Conservation (phyloP, 2,329 filamentous ascomycete genomes). For the Falciphora oryzae region DNA sequence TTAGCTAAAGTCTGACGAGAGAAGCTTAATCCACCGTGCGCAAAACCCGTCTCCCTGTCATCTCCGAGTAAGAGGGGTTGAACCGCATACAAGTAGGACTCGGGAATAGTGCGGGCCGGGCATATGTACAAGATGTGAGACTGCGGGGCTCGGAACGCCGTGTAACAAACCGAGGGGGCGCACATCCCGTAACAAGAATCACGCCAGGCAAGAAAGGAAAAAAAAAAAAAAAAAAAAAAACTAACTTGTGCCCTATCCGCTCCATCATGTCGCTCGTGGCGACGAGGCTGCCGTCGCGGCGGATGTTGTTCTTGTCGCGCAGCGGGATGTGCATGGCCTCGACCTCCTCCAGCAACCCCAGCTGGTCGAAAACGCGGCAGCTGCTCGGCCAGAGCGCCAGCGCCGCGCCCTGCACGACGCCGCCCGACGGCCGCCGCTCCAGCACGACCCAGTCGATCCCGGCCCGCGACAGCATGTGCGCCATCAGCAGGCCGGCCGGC, state of each 20-base stretch:
- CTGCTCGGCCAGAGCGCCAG: constrained; percentile 22
- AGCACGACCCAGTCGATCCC: constrained; percentile 26
- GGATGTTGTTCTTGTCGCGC: constrained; percentile 16
- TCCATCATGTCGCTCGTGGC: constrained; percentile 17
- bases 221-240: not conserved
- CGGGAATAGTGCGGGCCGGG: too few relatives aligned
- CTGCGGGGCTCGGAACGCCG: too few relatives aligned
- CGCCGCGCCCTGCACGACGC: constrained; percentile 19
- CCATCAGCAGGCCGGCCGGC: constrained; percentile 26
- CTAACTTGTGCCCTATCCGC: constrained; percentile 12
- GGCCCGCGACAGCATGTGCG: constrained; percentile 23
- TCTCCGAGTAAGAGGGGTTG: too few relatives aligned
- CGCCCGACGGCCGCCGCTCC: constrained; percentile 19
- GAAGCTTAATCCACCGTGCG: too few relatives aligned
- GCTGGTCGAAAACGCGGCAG: constrained; percentile 23
- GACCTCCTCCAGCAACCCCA: constrained; percentile 20
- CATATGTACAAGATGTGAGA: too few relatives aligned
- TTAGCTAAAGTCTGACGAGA: too few relatives aligned
- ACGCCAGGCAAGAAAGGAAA: not conserved
- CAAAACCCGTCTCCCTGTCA: too few relatives aligned
- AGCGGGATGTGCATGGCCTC: constrained; percentile 14
- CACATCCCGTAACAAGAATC: too few relatives aligned
- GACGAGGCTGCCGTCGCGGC: constrained; percentile 16
- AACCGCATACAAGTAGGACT: too few relatives aligned
- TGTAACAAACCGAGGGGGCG: not conserved